Evolutionary conservation across 1,139 yeast genomes (phyloP).

Genomic region (Hansenula lynferdii): DNA sequence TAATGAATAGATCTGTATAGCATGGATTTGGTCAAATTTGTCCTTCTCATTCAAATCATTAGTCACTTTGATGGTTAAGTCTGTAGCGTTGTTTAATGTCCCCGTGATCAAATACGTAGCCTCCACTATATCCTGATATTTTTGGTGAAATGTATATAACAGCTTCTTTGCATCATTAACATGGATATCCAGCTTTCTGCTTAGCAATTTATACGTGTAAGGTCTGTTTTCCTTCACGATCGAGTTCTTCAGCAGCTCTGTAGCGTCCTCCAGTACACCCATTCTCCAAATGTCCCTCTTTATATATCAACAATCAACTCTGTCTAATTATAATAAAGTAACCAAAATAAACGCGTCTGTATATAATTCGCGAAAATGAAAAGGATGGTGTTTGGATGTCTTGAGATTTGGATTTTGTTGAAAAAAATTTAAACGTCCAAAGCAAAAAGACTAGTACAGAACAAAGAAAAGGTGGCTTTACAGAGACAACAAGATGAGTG

Average conservation of each 20-base stretch:
- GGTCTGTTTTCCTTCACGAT: conserved; percentile 16
- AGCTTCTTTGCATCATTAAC: conserved; percentile 21
- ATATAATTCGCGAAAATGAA: neutral
- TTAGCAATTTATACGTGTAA: conserved; percentile 22
- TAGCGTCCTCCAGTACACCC: conserved; percentile 8
- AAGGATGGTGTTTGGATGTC: no score
- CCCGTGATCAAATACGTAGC: conserved; percentile 24
- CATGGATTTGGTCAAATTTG: conserved; percentile 15
- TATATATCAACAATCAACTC: neutral
- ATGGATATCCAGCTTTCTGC: conserved; percentile 21
- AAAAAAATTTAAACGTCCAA: conserved; percentile 2
- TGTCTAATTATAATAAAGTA: neutral
- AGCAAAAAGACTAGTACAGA: neutral
- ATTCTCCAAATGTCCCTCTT: neutral
- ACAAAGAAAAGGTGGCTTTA: neutral
- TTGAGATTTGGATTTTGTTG: neutral
- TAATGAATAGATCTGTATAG: conserved; percentile 22
- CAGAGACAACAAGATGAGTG: conserved; percentile 15
- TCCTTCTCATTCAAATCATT: conserved; percentile 14
- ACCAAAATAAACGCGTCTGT: no score
- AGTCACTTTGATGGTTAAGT: conserved; percentile 13
- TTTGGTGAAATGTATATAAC: conserved; percentile 19
- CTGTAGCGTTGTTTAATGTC: conserved; percentile 7
- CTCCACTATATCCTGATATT: conserved; percentile 15
- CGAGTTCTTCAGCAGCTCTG: conserved; percentile 5